Base-by-base conservation (phyloP, 2,329 filamentous ascomycete genomes). In the Cercospora sp. region DNA sequence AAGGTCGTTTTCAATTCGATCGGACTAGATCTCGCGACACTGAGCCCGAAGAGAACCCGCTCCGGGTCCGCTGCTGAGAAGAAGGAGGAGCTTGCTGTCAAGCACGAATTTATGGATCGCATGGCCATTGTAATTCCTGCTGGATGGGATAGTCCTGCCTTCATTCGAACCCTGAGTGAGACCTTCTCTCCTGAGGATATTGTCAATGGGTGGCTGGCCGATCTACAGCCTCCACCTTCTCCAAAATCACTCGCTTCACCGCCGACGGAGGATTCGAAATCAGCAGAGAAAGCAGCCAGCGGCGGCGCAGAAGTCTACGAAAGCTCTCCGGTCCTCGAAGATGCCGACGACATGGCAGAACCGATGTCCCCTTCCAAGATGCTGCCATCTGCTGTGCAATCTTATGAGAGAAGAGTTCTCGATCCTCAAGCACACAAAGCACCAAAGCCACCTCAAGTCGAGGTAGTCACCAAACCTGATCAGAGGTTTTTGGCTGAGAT, bases 111-210 rank as follows among this genome's bases (percentile, higher is more conserved):
- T 45, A 78, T 79, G 57, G 78, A 79, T 62, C 74, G 95, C 95
- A 81, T 87, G 94, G 96, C 96, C 84, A 94, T 99, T 64, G 85
- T 97, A 5, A 91, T 99, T 0, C 94, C 94, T 1, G 91, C 94
- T 16, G 97, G 97, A 79, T 99, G 95, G 95, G 95, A 99, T 80
- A 97, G 94, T 0, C 97, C 93, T 92, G 94, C 93, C 68, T 99
- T 98, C 81, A 97, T 99, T 68, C 87, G 94, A 51, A 93, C 98
- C 55, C 84, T 98, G 30, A 88, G 93, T 64, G 95, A 97, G 77
- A 92, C 90, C 0, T 98, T 98, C 75, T 93, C 98, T 73, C 92
- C 96, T 23, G 95, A 99, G 82, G 87, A 87, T 13, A 86, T 97
- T 53, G 95, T 92, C 74, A 87, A 89, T 67, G 91, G 90, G 60